These are phyloP conservation scores for Tulasnella sp. DNA, from an alignment of 768 basidiomycete genomes.

Conservation along the genomic window DNA sequence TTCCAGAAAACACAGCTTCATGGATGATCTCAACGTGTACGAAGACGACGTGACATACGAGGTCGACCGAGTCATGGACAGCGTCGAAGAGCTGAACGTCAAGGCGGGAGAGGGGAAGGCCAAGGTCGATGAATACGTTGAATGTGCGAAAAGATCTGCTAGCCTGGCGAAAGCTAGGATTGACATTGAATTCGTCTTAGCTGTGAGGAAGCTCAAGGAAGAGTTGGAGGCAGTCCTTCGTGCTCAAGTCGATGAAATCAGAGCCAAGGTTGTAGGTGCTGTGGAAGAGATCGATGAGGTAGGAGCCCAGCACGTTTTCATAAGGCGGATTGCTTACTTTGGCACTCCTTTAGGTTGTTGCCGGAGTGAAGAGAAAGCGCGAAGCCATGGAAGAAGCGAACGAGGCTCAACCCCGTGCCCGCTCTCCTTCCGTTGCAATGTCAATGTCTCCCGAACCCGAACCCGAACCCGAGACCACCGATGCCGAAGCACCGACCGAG, in stretches of 20 bases:
- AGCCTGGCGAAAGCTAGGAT: constrained; percentile 20
- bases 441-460: constrained; percentile 9
- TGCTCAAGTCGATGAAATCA: constrained; percentile 12
- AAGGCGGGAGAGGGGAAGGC: not conserved
- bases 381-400: not conserved
- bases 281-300: constrained; percentile 6
- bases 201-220: constrained; percentile 6
- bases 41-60: constrained; percentile 21
- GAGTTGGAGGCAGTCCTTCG: constrained; percentile 1
- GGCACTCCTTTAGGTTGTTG: not conserved
- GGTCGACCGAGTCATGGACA: constrained; percentile 20
- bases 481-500: not conserved
- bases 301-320: not conserved
- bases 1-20: not conserved
- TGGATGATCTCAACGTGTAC: constrained; percentile 19
- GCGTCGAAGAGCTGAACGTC: constrained; percentile 3
- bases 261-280: not conserved
- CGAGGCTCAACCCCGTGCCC: not conserved
- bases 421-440: constrained; percentile 11
- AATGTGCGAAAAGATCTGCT: constrained; percentile 21
- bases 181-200: constrained; percentile 16
- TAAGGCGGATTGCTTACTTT: not conserved
- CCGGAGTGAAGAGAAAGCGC: constrained; percentile 14
- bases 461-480: not conserved
- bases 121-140: constrained; percentile 10